A percentile compares a stretch with the other conserved stretches of the same genome.
These are phyloP conservation scores for Blumeriella jaapii DNA, from an alignment of 2,329 filamentous ascomycete genomes.

Conservation along the genomic window DNA sequence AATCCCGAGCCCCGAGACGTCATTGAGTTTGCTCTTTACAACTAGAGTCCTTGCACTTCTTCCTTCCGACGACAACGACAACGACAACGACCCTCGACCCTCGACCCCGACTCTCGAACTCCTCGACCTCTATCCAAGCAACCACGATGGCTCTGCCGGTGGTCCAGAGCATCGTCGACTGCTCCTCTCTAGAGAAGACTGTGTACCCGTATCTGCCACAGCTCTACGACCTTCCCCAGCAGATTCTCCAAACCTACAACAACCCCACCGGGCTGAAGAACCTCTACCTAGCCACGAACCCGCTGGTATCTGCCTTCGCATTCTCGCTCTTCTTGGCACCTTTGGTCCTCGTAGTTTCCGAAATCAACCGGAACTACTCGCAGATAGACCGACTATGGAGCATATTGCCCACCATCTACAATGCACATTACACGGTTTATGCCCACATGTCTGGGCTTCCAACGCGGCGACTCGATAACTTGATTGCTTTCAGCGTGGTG, in stretches of 20 bases:
- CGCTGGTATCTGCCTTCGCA: conserved; percentile 63
- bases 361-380: conserved; percentile 90
- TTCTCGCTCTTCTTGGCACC: conserved; percentile 60
- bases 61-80: no score
- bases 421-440: conserved; percentile 76
- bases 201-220: conserved; percentile 65
- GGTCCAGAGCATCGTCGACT: conserved; percentile 61
- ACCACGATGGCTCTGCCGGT: conserved; percentile 60
- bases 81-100: not conserved
- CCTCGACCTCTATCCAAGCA: no score
- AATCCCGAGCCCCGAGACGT: not conserved
- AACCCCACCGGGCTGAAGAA: conserved; percentile 51
- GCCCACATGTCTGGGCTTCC: conserved; percentile 62
- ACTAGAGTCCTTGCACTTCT: no score
- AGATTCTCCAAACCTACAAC: conserved; percentile 46
- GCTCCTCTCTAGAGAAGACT: conserved; percentile 62
- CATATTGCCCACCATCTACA: conserved; percentile 76
- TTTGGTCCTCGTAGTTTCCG: conserved; percentile 64
- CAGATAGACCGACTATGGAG: conserved; percentile 93
- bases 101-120: no score
- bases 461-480: conserved; percentile 58
- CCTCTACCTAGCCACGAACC: conserved; percentile 78
- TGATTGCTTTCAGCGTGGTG: conserved; percentile 55
- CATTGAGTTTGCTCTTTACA: not conserved
- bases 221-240: conserved; percentile 56